Evolutionary conservation across 2,329 filamentous ascomycete genomes (phyloP), one percentile per base, ranked within the genome.

Genomic region (Penicillium sp.): DNA sequence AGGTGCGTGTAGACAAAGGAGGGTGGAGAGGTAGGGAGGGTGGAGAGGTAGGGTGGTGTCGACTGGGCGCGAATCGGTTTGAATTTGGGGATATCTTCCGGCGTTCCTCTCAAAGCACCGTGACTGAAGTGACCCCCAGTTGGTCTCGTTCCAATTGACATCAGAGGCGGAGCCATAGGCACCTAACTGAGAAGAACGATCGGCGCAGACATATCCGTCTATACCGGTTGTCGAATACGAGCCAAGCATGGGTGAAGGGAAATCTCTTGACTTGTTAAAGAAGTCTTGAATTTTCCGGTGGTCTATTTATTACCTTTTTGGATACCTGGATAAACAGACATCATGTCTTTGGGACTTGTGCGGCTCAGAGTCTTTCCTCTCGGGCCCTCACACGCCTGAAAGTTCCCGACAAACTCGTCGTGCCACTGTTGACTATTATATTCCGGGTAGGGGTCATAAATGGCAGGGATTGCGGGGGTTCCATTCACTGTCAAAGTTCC

Each of bases 91-190:
- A 26, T 42, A 42, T 42, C 40, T 42, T 42, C 12, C 40, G 55
- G 81, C 78, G 73, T 94, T 94, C 62, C 77, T 79, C 59, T 80
- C 72, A 1, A 85, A 69, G 67, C 89, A 93, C 31, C 82, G 74
- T 53, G 83, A 77, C 68, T 91, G 88, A 17, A 92, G 75, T 31
- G 80, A 74, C 12, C 87, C 87, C 89, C 89, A 93, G 59, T 83
- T 80, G 38, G 90, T 81, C 28, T 78, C 75, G 22, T 83, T 77
- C 85, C 88, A 91, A 40, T 69, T 50, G 7, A 70, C 61, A 2
- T 4, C 14, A 22, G 38, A 41, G 38, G 22, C 14, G 16, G 50
- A n/a, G 11, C 71, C 72, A 50, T 81, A 82, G 9, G 78, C 80
- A 17, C 87, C 86, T 44, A 90, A 83, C 53, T 88, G 83, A 5